A percentile compares a stretch with the other conserved stretches of the same genome.
These are phyloP conservation scores for Breviolum minutum DNA, from an alignment of 73 alveolate genomes.

Conservation along the genomic window DNA sequence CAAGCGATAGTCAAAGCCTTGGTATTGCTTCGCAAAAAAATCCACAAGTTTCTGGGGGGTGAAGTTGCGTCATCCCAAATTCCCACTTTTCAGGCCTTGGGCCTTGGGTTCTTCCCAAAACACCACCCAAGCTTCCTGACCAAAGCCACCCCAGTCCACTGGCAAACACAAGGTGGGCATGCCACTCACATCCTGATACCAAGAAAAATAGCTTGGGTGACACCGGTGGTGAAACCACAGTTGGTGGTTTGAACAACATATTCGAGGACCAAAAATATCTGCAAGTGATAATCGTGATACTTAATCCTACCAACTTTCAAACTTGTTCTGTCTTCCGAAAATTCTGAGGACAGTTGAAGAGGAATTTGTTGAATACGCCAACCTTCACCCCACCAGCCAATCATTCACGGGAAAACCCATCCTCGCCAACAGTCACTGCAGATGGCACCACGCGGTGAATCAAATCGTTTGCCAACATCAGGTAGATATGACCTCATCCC, in stretches of 20 bases:
- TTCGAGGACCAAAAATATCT: not conserved
- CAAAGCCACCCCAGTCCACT: conserved; percentile 98
- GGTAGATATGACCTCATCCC: conserved; percentile 95
- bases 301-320: not conserved
- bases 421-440: conserved; percentile 98
- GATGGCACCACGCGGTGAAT: conserved; percentile 97
- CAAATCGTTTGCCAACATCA: conserved; percentile 99
- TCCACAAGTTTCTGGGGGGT: not conserved
- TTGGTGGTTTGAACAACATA: not conserved
- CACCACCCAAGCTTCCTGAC: not conserved
- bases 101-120: too few species aligned
- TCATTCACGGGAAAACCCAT: not conserved
- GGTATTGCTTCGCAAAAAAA: conserved; percentile 82
- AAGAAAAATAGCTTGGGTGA: conserved; percentile 95
- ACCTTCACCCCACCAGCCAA: too few species aligned
- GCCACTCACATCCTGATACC: conserved; percentile 98
- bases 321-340: too few species aligned
- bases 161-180: conserved; percentile 99
- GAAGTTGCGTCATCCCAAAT: too few species aligned
- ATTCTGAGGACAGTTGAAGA: too few species aligned
- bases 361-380: too few species aligned
- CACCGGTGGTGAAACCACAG: not conserved
- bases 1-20: conserved; percentile 99
- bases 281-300: conserved; percentile 97
- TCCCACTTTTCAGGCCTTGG: not conserved